Base-by-base conservation (phyloP, 2,329 filamentous ascomycete species). In the Clonostachys chloroleuca region DNA sequence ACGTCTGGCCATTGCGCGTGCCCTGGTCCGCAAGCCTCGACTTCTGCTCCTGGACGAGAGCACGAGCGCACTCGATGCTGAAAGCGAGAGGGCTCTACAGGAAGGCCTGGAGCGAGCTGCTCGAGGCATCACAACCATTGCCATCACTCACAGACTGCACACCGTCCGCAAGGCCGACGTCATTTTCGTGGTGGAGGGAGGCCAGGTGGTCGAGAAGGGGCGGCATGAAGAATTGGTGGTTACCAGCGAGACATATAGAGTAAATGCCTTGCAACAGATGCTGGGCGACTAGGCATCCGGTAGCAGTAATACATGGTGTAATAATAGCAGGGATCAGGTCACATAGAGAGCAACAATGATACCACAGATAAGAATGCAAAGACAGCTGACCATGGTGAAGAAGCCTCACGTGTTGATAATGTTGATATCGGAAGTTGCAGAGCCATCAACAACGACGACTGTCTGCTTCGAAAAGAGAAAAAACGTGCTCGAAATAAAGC, bases 41-140 rank as follows among this genome's bases (percentile, higher is more conserved):
- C 73, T 95, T 2, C 65, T 95, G 16, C 78, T 95, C 37, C 73
- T 95, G 1, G 90, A 95, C 56, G 89, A 95, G 70, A 87, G 87
- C 33, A 95, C 89, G 0, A 87, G 83, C 40, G 86, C 86, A 5
- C 73, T 95, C 4, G 89, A 95, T 56, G 79, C 81, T 0, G 83
- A 84, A 57, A 86, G 80, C 44, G 86, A 89, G 44, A 70, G 73
- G 6, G 65, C 84, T 10, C 75, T 95, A 20, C 79, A 88, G 47
- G 75, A 85, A 24, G 84, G 82, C 0, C 67, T 90, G 40, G 81
- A 87, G 63, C 72, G 66, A 49, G 79, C 73, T 0, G 72, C 73
- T 3, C 69, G 68, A 43, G 75, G 63, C 47, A 77, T 78, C 42
- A 83, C 78, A 0, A 77, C 81, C 14, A 69, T 83, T 52, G 77